Conservation (phyloP, 768 basidiomycete species). For the Lactifluus hygrophoroides region DNA sequence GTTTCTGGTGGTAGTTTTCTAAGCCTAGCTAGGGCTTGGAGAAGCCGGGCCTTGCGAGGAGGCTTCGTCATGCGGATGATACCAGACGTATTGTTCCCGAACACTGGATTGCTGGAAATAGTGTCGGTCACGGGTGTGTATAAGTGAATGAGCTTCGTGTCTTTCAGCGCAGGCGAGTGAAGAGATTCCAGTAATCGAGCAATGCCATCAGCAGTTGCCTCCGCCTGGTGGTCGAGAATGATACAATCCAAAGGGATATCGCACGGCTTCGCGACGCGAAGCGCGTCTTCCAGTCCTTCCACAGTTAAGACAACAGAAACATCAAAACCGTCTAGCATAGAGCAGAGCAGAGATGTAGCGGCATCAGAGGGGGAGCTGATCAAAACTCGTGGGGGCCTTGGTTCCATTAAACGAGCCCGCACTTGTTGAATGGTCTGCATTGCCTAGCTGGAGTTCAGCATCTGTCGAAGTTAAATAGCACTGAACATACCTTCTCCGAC, state of each 20-base stretch:
- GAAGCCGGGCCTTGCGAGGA: constrained; percentile 48
- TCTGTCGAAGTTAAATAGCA: neutral
- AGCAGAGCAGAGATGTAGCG: constrained; percentile 46
- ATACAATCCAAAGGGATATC: constrained; percentile 48
- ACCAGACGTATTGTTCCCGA: constrained; percentile 43
- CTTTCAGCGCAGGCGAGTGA: constrained; percentile 31
- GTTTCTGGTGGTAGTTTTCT: constrained; percentile 46
- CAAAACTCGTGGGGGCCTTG: constrained; percentile 41
- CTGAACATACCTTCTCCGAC: constrained; percentile 40
- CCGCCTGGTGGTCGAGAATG: constrained; percentile 59
- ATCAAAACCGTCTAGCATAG: constrained; percentile 48
- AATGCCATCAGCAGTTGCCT: constrained; percentile 49
- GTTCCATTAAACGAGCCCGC: constrained; percentile 38
- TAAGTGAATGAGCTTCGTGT: constrained; percentile 61
- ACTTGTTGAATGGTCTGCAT: constrained; percentile 39
- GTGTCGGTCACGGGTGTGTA: constrained; percentile 60
- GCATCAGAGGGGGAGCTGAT: constrained; percentile 52
- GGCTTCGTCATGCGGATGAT: constrained; percentile 67
- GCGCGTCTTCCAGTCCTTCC: constrained; percentile 37
- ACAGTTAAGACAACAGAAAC: constrained; percentile 38
- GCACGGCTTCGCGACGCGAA: constrained; percentile 29
- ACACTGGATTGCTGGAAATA: constrained; percentile 42
- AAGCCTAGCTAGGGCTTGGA: constrained; percentile 52
- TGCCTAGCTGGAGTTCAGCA: constrained; percentile 30
- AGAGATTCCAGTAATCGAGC: constrained; percentile 40